Base-by-base conservation (phyloP, 129 eudicot species). In the Flaveria linearis region DNA sequence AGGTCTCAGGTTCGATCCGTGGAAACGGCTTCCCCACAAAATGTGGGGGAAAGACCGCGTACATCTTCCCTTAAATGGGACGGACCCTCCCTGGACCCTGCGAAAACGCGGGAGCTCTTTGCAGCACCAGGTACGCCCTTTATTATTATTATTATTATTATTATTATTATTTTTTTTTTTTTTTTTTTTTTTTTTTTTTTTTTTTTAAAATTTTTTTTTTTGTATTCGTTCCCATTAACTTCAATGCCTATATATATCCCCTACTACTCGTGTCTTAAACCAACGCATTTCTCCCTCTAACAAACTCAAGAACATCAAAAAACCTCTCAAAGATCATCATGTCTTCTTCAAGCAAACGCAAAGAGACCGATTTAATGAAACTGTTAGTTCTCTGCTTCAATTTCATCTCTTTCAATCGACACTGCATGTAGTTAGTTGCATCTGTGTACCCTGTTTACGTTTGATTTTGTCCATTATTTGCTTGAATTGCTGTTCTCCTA, bases 261-360 rank as follows among this genome's bases (percentile, higher is more conserved):
- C 53, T 49, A 11, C 1, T 25, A 25, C 26, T 63, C 50, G 14
- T 30, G 39, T 23, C 18, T 56, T 11, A 18, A 18, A 56, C 20
- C 62, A 61, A 63, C 69, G 2, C 69, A 61, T 61, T 61, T 13
- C 41, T 22, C 33, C 33, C 33, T 28, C 33, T 30, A 30, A 63
- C 51, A 4, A 36, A 39, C 49, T 16, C 66, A 23, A 16, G 23
- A 62, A 14, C 17, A 61, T 30, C 33, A 63, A 64, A 64, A 33
- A 33, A 7, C 41, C 15, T 64, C 9, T 7, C 14, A 64, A 66
- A 39, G 49, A 17, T 39, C 75, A 63, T 63, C 69, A 63, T 84
- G 87, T 75, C 82, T 79, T 63, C 78, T 47, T 66, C 87, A 41
- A 75, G 16, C 51, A 84, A 84, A 55, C 87, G 87, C 46, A 79